These are phyloP conservation scores for Serendipita vermifera DNA, from an alignment of 768 basidiomycete species.

Conservation along the genomic window DNA sequence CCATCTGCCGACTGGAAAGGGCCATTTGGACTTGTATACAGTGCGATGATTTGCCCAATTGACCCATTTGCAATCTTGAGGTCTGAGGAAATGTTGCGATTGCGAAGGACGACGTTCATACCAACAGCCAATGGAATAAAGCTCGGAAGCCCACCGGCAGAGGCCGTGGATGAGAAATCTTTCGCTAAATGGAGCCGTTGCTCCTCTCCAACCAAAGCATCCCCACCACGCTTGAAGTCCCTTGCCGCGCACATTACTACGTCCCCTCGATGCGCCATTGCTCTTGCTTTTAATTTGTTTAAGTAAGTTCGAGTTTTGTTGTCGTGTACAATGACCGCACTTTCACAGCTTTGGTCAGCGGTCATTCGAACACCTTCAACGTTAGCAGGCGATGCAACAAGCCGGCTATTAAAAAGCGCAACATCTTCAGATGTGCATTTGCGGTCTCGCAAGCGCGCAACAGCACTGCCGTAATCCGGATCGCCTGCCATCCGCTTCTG, in stretches of 20 bases:
- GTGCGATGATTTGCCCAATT: slow-evolving; percentile 18
- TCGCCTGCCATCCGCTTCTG: slow-evolving; percentile 22
- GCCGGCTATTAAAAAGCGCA: slow-evolving; percentile 26
- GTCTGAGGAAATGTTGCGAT: slow-evolving; percentile 22
- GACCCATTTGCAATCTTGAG: slow-evolving; percentile 24
- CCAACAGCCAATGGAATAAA: slow-evolving; percentile 27
- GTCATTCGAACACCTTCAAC: slow-evolving; percentile 5
- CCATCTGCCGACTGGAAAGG: background rate
- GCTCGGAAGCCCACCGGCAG: slow-evolving; percentile 21
- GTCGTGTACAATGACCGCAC: slow-evolving; percentile 10
- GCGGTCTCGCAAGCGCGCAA: slow-evolving; percentile 16
- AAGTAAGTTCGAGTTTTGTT: slow-evolving; percentile 10
- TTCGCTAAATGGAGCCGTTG: background rate
- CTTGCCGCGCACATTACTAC: slow-evolving; percentile 23
- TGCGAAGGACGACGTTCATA: slow-evolving; percentile 28
- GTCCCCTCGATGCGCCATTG: slow-evolving; percentile 15
- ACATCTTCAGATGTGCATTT: slow-evolving; percentile 22
- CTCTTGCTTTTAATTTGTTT: slow-evolving; percentile 19
- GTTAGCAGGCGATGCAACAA: slow-evolving; percentile 10
- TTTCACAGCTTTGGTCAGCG: background rate
- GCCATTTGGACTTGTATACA: background rate
- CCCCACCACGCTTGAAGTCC: slow-evolving; percentile 15
- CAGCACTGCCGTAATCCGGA: slow-evolving; percentile 18
- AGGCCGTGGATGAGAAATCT: background rate
- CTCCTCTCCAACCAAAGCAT: background rate